Conservation (phyloP, 352 stramenopile genomes). For the Phytophthora palmivora region DNA sequence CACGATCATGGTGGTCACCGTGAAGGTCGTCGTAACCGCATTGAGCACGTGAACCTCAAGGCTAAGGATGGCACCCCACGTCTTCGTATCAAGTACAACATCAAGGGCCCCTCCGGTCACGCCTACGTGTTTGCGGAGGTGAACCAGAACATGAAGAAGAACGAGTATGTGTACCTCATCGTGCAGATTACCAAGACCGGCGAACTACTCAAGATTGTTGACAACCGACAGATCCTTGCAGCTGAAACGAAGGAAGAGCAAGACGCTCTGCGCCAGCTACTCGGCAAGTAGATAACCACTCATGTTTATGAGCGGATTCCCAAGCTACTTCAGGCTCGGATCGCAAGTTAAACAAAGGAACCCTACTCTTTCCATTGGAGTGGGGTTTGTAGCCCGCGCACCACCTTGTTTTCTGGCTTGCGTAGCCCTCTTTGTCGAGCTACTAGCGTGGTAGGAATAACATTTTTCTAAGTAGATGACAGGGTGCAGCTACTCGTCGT, state of each 20-base stretch:
- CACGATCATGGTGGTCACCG: conserved; percentile 93
- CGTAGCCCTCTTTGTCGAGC: conserved; percentile 3
- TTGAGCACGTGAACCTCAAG: conserved; percentile 94
- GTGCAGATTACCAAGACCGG: conserved; percentile 94
- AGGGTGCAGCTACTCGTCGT: conserved; percentile 46
- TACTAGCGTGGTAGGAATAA: not conserved
- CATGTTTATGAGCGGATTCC: conserved; percentile 11
- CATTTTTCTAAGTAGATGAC: conserved; percentile 9
- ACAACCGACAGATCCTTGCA: conserved; percentile 91
- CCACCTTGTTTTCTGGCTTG: conserved; percentile 5
- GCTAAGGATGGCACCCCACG: conserved; percentile 88
- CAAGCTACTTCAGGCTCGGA: conserved; percentile 22
- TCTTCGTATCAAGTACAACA: conserved; percentile 94
- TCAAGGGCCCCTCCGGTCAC: conserved; percentile 92
- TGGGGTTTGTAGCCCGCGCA: conserved; percentile 19
- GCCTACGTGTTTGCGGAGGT: conserved; percentile 95
- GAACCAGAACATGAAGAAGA: conserved; percentile 92
- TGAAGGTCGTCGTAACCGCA: conserved; percentile 95
- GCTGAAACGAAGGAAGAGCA: conserved; percentile 81
- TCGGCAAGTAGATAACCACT: conserved; percentile 58
- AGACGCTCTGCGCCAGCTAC: conserved; percentile 75
- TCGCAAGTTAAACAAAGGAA: conserved; percentile 21
- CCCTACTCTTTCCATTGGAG: conserved; percentile 31
- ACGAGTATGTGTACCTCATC: conserved; percentile 96
- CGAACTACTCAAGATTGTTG: conserved; percentile 91